phyloP scores from a whole-genome alignment of 805 yeast species.

The Spathaspora gorwiae region DNA sequence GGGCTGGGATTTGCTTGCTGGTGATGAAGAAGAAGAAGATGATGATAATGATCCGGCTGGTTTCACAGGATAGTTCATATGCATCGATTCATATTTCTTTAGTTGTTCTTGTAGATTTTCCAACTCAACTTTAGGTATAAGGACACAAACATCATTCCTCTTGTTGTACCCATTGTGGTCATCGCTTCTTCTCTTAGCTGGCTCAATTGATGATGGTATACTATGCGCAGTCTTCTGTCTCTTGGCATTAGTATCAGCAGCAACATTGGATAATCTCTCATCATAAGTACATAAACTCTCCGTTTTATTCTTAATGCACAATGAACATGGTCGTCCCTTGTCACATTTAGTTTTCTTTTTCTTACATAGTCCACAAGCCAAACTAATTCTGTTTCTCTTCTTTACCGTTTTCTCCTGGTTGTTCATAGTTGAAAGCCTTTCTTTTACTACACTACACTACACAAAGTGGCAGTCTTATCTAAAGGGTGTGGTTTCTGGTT shows the following conservation, averaged over 20 bases:
- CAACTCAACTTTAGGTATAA: constrained; percentile 8
- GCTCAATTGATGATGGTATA: not conserved
- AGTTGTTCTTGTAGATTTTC: constrained; percentile 7
- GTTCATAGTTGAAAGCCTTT: not conserved
- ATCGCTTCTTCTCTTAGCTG: no score
- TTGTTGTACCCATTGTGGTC: no score
- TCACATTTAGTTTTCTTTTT: constrained; percentile 41
- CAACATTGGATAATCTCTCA: not conserved
- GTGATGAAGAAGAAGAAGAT: not conserved
- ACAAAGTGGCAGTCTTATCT: no score
- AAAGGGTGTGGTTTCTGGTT: no score
- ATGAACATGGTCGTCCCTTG: constrained; percentile 32
- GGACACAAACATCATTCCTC: constrained; percentile 6
- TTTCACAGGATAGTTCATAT: no score
- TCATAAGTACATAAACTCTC: constrained; percentile 13
- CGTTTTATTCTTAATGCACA: constrained; percentile 25
- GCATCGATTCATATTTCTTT: constrained; percentile 2
- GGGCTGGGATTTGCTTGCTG: not conserved
- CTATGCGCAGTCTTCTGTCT: not conserved
- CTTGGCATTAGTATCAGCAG: not conserved
- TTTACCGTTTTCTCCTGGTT: not conserved
- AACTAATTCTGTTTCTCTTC: constrained; percentile 29
- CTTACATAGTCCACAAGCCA: constrained; percentile 36
- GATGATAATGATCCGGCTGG: no score
- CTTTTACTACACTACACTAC: not conserved